phyloP scores from a whole-genome alignment of 257 asterid genomes.

The Gynochthodes officinalis region DNA sequence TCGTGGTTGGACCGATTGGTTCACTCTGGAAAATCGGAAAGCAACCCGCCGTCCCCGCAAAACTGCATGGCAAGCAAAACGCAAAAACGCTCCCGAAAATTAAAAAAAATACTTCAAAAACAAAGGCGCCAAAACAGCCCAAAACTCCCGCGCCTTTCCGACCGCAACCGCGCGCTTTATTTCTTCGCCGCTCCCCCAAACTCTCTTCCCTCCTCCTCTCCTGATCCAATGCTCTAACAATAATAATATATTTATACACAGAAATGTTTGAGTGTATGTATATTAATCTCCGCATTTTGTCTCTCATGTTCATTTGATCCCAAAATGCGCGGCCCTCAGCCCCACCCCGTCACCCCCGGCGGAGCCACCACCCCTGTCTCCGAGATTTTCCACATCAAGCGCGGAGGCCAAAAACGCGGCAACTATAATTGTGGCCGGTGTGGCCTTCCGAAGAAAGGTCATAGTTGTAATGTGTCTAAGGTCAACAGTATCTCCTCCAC shows the following conservation, averaged over 20 bases:
- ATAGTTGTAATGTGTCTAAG: constrained; percentile 36
- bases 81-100: background rate
- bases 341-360: constrained; percentile 69
- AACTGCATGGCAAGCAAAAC: background rate
- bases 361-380: constrained; percentile 62
- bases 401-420: constrained; percentile 72
- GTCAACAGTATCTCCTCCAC: constrained; percentile 20
- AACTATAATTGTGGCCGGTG: constrained; percentile 90
- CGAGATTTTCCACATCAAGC: constrained; percentile 42
- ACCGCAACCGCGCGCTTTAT: constrained; percentile 47
- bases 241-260: background rate
- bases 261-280: background rate
- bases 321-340: constrained; percentile 58
- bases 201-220: background rate
- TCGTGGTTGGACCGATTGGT: background rate
- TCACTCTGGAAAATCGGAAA: background rate
- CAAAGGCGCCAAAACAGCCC: constrained; percentile 63
- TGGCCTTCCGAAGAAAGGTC: constrained; percentile 88
- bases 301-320: background rate
- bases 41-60: too few species aligned
- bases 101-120: constrained; percentile 17
- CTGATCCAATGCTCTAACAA: background rate
- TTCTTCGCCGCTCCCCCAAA: constrained; percentile 21
- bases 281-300: background rate
- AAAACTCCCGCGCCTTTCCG: constrained; percentile 59